Evolutionary conservation across 192 early-diverging fungal genomes (phyloP), one percentile per base, ranked within the genome.

Genomic region (Rhizoclosmatium globosum): DNA sequence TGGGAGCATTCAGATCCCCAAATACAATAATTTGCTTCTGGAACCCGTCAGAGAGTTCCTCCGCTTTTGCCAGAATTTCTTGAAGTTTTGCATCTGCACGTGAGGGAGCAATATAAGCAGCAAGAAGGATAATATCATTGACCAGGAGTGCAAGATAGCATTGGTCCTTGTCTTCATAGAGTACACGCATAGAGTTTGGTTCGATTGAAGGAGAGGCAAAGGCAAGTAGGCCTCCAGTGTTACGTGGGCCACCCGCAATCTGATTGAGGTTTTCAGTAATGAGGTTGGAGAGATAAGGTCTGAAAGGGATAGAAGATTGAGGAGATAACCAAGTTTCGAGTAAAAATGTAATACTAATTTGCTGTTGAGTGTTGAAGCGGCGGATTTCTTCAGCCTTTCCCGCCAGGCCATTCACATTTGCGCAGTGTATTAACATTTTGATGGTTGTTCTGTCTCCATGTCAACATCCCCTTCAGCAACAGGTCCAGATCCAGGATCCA

Each of bases 251-350:
- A 23, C 64, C 64, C 2, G 4, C 64, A 6, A 2, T 65, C 2
- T 2, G 2, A 1, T 65, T 38, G n/a, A 6, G 17, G 41, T 65
- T 65, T 65, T 17, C 38, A 41, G n/a, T 65, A 2, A 38, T 21
- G 64, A 6, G 17, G 38, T 65, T 65, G 38, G 38, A 65, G 17
- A 65, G n/a, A 65, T 65, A 38, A 15, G 64, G 64, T 65, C 64
- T 17, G 39, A 65, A 65, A 3, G 64, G 64, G 4, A 65, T 65
- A 38, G 64, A 65, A 15, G 64, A 65, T 2, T 17, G 17, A 1
- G 64, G 64, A 38, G 64, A 65, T 17, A 65, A 38, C 64, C 64
- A 65, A 13, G 64, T 65, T 65, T 65, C 64, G 13, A 65, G 13
- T 38, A 65, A 38, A n/a, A 65, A 3, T 1, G 4, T 23, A 38